Base-by-base conservation (phyloP, 2,329 filamentous ascomycete genomes). In the Hymenoscyphus scutula region DNA sequence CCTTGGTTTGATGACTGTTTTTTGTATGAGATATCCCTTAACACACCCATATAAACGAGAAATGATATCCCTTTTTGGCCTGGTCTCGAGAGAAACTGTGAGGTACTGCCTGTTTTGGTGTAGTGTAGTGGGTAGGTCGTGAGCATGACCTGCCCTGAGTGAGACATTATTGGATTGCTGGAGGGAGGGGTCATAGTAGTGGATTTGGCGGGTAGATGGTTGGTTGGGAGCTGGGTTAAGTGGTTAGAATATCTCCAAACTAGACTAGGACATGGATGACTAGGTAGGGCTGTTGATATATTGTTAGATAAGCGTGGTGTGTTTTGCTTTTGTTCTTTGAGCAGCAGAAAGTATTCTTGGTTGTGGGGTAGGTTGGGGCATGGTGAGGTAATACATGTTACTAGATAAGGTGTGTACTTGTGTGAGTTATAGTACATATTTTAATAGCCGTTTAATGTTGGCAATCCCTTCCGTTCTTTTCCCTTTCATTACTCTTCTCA, bases 21-120 rank as follows among this genome's bases (percentile, higher is more conserved):
- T 48, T 48, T n/a, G 41, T 48, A 48, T 7, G n/a, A 19, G 41
- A 48, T 48, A 48, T 48, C 38, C n/a, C 41, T 23, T 48, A 48
- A 10, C n/a, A 19, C 41, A 48, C 23, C 23, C 41, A 48, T 48
- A 48, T 23, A 48, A 48, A 48, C 23, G 41, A 48, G 41, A 48
- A 48, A 48, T 48, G 19, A 48, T 25, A 48, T 19, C 41, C 41
- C n/a, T 48, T 48, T 48, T 11, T 10, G 41, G 41, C 23, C n/a
- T 48, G 19, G 41, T 25, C 10, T 23, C 19, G n/a, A n/a, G 29
- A 13, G 32, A 34, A 34, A 3, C 10, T 8, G n/a, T 19, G 6
- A 23, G 23, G 41, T 25, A 48, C 41, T 48, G 41, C 41, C 41
- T 23, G 15, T 48, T 48, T 48, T 48, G 41, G 41, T 23, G 41